A percentile compares a stretch with the other conserved stretches of the same genome.
Conservation (phyloP, 148 eudicot genomes). For the Agrostemma githago region DNA sequence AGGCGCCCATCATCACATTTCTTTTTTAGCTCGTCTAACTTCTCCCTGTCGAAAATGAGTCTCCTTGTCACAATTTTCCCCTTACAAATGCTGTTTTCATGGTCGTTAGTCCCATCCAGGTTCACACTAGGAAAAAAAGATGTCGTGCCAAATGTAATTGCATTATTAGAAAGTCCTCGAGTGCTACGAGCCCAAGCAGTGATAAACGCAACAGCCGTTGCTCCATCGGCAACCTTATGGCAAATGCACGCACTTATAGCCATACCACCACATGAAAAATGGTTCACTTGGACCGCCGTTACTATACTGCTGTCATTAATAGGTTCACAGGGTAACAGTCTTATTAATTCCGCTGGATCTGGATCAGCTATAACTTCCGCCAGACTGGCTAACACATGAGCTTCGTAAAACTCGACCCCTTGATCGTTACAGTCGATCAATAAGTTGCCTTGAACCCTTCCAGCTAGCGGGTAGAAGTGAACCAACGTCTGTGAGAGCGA, state of each 20-base stretch:
- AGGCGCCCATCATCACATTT: no score
- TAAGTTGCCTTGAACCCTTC: slow-evolving; percentile 18
- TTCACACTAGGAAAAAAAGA: slow-evolving; percentile 7
- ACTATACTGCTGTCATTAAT: neutral
- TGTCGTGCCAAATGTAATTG: neutral
- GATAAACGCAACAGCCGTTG: no score
- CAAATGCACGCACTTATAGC: slow-evolving; percentile 19
- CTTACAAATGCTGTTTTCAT: neutral
- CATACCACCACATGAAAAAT: slow-evolving; percentile 31
- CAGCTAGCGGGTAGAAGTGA: slow-evolving; percentile 37
- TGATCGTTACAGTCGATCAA: slow-evolving; percentile 29
- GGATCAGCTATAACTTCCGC: neutral
- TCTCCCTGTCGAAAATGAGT: neutral
- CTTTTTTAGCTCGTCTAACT: no score
- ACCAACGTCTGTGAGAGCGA: slow-evolving; percentile 30
- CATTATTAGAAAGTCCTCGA: no score
- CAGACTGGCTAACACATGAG: slow-evolving; percentile 13
- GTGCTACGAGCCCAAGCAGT: no score
- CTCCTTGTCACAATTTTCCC: neutral
- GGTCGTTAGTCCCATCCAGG: neutral
- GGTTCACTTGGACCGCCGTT: slow-evolving; percentile 22
- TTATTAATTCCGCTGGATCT: neutral
- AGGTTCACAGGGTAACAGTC: slow-evolving; percentile 12
- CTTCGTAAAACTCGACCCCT: slow-evolving; percentile 29
- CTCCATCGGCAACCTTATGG: no score